Evolutionary conservation across 176 grass and related monocot species (phyloP), one percentile per base, ranked within the genome.

Genomic region (Hyparrhenia diplandra): DNA sequence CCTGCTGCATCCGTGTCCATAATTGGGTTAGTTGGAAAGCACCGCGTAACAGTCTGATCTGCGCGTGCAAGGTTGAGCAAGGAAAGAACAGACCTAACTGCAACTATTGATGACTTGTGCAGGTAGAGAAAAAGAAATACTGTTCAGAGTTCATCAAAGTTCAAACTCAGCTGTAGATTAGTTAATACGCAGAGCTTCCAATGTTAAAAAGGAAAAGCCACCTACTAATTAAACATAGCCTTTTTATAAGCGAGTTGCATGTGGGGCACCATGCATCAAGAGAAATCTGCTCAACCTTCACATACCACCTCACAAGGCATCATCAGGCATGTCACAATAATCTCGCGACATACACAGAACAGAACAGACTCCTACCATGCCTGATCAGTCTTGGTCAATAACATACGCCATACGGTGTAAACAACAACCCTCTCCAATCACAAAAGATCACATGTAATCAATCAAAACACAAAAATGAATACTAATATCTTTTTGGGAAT

Each of bases 1-100:
- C 45, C 67, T 77, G 17, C 66, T 72, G 59, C 29, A 71, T 77
- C 87, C 78, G 36, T 39, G 36, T 9, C 47, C 79, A 68, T 51
- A 24, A 82, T 78, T 32, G 45, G 69, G 67, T 74, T 78, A 83
- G 83, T 79, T 86, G 83, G 83, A 86, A 74, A 90, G 83, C 67
- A 25, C 47, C 13, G 36, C n/a, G 28, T 67, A 82, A 67, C 78
- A 77, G 57, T 73, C 73, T 82, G 73, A 62, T 77, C 72, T 57
- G 57, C 5, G 7, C 54, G 47, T 51, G 17, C 78, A 74, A 41
- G 23, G 63, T 77, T 65, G 67, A 64, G n/a, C 5, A 59, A 36
- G 43, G 21, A 46, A 79, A 84, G 31, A 76, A 66, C 27, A 79
- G 37, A 37, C 18, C 73, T 65, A 54, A 71, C 34, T 37, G 24